phyloP scores from a whole-genome alignment of 179 eudicot species.

The Silene noctiflora region DNA sequence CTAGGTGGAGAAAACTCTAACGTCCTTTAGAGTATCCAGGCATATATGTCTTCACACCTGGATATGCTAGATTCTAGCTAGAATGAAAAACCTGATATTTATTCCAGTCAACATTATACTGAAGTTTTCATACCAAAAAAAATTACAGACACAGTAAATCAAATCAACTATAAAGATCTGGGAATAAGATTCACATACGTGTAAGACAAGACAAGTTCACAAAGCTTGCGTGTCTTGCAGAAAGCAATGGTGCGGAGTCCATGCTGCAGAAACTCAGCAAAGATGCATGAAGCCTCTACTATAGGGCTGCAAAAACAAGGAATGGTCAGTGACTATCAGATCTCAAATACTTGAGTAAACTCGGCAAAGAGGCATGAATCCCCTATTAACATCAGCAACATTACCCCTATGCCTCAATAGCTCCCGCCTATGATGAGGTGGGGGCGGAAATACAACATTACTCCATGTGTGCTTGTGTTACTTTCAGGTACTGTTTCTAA shows the following conservation, averaged over 20 bases:
- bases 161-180: not conserved
- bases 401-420: not conserved
- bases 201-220: conserved; percentile 87
- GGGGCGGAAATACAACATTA: not conserved
- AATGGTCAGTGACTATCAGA: not conserved
- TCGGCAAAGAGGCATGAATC: not conserved
- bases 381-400: not conserved
- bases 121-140: too few species aligned
- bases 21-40: conserved; percentile 1
- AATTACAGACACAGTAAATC: too few species aligned
- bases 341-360: not conserved
- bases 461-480: not conserved
- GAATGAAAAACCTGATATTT: too few species aligned
- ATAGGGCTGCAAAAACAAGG: conserved; percentile 71
- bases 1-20: not conserved
- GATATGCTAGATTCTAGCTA: not conserved
- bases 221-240: conserved; percentile 97
- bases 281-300: conserved; percentile 64
- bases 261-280: conserved; percentile 95
- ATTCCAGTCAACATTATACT: too few species aligned
- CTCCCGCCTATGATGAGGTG: not conserved
- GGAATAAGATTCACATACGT: conserved; percentile 53
- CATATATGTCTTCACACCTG: conserved; percentile 5
- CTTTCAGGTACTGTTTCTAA: not conserved
- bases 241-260: conserved; percentile 93